phyloP scores from a whole-genome alignment of 225 moss, liverwort and hornwort genomes.

The Physcomitrium patens region DNA sequence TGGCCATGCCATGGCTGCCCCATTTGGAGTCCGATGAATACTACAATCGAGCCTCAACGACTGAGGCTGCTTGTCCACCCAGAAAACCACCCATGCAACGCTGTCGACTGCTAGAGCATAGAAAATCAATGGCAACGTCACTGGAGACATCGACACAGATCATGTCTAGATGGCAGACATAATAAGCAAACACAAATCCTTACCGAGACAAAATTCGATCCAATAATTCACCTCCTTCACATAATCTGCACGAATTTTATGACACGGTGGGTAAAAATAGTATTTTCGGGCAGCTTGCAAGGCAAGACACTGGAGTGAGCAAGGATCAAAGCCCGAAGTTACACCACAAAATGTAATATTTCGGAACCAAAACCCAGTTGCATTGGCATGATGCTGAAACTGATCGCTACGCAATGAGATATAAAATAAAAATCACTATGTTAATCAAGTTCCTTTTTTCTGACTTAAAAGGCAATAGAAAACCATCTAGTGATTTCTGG shows the following conservation, averaged over 20 bases:
- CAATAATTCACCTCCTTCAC: slow-evolving; percentile 93
- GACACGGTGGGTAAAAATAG: slow-evolving; percentile 15
- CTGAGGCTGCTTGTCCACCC: neutral
- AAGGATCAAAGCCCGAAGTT: neutral
- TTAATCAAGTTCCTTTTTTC: neutral
- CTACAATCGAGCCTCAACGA: neutral
- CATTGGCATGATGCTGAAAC: neutral
- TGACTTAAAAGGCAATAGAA: neutral
- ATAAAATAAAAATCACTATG: neutral
- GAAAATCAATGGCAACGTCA: neutral
- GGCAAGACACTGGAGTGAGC: neutral
- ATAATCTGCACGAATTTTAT: slow-evolving; percentile 60
- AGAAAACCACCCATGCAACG: neutral
- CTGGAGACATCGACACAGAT: neutral
- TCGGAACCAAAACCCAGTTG: neutral
- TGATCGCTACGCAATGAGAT: neutral
- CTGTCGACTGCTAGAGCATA: neutral
- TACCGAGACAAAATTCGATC: slow-evolving; percentile 96
- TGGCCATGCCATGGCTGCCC: neutral
- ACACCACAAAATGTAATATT: neutral
- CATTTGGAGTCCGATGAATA: no score
- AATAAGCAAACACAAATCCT: neutral
- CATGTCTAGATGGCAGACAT: slow-evolving; percentile 9
- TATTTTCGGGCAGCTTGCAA: neutral
- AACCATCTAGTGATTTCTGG: neutral